These are phyloP conservation scores for Collybiopsis luxurians DNA, from an alignment of 768 basidiomycete species.

Conservation along the genomic window DNA sequence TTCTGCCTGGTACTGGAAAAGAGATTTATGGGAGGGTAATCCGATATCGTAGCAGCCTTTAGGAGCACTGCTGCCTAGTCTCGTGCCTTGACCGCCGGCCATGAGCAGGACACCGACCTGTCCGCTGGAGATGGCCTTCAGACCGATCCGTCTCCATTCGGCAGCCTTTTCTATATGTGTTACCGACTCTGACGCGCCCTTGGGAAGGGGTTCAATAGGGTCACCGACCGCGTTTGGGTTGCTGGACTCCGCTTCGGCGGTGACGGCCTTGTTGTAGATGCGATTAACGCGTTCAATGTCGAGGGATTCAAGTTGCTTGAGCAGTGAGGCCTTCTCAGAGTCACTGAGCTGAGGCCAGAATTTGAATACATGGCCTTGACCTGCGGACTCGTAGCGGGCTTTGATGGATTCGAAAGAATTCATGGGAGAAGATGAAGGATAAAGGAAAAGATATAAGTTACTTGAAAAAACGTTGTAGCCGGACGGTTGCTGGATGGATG, in stretches of 20 bases:
- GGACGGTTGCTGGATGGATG: not conserved
- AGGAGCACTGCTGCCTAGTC: constrained; percentile 87
- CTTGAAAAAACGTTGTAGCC: not conserved
- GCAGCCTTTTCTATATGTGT: constrained; percentile 51
- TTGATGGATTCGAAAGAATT: constrained; percentile 61
- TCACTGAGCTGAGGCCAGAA: constrained; percentile 78
- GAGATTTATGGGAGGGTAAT: constrained; percentile 86
- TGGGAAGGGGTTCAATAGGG: constrained; percentile 79
- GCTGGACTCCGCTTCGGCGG: constrained; percentile 53
- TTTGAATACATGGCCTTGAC: constrained; percentile 85
- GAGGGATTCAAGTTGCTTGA: constrained; percentile 72
- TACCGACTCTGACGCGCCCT: constrained; percentile 66
- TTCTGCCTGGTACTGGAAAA: constrained; percentile 98
- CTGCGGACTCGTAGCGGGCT: constrained; percentile 70
- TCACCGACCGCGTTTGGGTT: constrained; percentile 40
- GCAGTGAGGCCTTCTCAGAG: constrained; percentile 59
- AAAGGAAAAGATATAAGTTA: not conserved
- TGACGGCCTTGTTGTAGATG: constrained; percentile 75
- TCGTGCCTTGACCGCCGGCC: constrained; percentile 97
- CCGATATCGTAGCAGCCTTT: constrained; percentile 99
- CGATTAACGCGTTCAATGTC: constrained; percentile 91
- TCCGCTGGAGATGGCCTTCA: constrained; percentile 76
- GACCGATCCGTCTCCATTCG: constrained; percentile 77
- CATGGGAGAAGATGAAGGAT: constrained; percentile 10
- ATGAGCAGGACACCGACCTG: constrained; percentile 95